These are phyloP conservation scores for Boletales sp. DNA, from an alignment of 768 basidiomycete species.

Conservation along the genomic window DNA sequence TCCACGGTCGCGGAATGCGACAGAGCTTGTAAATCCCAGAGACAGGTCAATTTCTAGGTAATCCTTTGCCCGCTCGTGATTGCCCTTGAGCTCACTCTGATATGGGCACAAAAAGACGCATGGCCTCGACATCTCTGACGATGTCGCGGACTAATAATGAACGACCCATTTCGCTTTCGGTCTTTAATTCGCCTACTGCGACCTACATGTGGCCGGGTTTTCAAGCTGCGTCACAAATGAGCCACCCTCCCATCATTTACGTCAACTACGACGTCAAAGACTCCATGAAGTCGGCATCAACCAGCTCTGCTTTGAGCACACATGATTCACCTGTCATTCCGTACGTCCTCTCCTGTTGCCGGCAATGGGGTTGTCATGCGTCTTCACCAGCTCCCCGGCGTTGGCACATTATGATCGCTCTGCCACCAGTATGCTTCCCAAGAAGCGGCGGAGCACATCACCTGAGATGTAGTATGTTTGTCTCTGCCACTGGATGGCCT, in stretches of 20 bases:
- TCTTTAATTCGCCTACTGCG: slow-evolving; percentile 42
- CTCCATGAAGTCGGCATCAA: slow-evolving; percentile 30
- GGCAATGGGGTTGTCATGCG: slow-evolving; percentile 12
- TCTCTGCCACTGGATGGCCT: neutral
- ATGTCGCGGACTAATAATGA: slow-evolving; percentile 22
- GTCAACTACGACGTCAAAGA: slow-evolving; percentile 33
- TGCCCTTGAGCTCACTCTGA: slow-evolving; percentile 17
- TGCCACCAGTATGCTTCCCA: slow-evolving; percentile 29
- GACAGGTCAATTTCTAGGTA: slow-evolving; percentile 28
- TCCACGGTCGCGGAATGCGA: slow-evolving; percentile 29
- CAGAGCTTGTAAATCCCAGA: slow-evolving; percentile 19
- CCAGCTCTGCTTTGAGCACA: slow-evolving; percentile 26
- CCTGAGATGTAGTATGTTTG: slow-evolving; percentile 26
- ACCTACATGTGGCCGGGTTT: slow-evolving; percentile 48
- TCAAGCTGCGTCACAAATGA: slow-evolving; percentile 42
- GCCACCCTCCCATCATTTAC: slow-evolving; percentile 37
- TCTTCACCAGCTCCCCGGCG: slow-evolving; percentile 26
- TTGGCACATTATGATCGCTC: slow-evolving; percentile 24
- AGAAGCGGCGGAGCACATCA: slow-evolving; percentile 32
- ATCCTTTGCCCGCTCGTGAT: slow-evolving; percentile 4
- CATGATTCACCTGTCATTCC: slow-evolving; percentile 28
- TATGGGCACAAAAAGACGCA: slow-evolving; percentile 17
- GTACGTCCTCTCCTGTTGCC: slow-evolving; percentile 24
- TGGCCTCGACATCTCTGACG: slow-evolving; percentile 18
- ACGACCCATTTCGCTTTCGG: slow-evolving; percentile 36